Evolutionary conservation across 345 rosid species (phyloP), one percentile per base, ranked within the genome.

Genomic region (Syzygium jambos): DNA sequence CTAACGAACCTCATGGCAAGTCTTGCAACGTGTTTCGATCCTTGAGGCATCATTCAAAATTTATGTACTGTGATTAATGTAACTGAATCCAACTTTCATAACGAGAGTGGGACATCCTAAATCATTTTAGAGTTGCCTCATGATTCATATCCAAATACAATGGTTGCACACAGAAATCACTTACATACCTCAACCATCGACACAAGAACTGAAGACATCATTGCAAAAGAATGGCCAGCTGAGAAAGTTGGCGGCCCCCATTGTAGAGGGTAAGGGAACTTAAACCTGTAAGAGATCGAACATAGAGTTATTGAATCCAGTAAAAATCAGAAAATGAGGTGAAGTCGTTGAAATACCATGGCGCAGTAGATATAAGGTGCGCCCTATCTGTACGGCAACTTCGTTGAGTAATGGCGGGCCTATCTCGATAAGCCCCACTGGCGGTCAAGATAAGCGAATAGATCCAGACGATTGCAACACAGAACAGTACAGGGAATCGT

Each of bases 221-320:
- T 96, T 86, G 98, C 99, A 89, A 98, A 95, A 51, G 95, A 93
- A 91, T 98, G 99, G 65, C 98, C 97, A 51, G 96, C 99, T 53
- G 97, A 91, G 91, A 98, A 98, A 55, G 97, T 96, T 22, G 99
- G 99, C n/a, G 99, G 92, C 1, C 99, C 99, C 99, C 99, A 98
- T 80, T 98, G 99, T 43, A 98, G 95, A 86, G 99, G 99, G 90
- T 96, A 98, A 54, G 99, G 99, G 87, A 98, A 91, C 89, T 91
- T 94, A 89, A 98, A 93, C 99, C 99, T 98, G 90, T 86, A 84
- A 57, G n/a, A 87, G 29, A 63, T 29, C 46, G 80, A 89, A 41
- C 56, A 84, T 86, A 85, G 43, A 86, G 85, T 38, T 30, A 34
- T 65, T 7, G 78, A 68, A 54, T n/a, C 11, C 21, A 10, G 53